phyloP scores from a whole-genome alignment of 1,284 basidiomycete genomes.

The Ustilago vetiveriae region DNA sequence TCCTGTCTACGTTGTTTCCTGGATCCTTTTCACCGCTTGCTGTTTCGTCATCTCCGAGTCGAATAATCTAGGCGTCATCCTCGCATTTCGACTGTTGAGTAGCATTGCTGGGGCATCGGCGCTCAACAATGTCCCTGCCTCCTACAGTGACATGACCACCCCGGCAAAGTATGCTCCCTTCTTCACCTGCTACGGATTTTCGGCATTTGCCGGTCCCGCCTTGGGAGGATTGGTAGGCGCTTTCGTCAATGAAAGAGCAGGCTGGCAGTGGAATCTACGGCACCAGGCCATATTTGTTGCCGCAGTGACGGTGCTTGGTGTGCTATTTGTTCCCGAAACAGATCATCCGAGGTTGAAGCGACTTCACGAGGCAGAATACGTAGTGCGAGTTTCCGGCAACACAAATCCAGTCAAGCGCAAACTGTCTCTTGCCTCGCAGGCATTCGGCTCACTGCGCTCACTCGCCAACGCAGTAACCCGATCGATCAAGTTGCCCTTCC shows the following conservation, averaged over 20 bases:
- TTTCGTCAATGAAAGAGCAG: conserved; percentile 40
- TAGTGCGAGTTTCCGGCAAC: neutral
- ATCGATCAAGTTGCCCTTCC: conserved; percentile 33
- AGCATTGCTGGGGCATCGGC: conserved; percentile 47
- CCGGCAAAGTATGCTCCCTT: conserved; percentile 17
- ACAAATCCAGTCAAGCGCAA: neutral
- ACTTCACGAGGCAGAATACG: conserved; percentile 27
- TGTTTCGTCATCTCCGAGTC: conserved; percentile 57
- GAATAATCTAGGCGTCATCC: conserved; percentile 56
- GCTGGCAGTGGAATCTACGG: conserved; percentile 46
- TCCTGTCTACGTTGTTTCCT: conserved; percentile 39
- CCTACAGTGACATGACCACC: conserved; percentile 35
- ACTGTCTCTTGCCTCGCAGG: neutral
- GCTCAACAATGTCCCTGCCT: conserved; percentile 47
- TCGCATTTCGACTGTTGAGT: conserved; percentile 62
- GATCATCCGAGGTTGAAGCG: conserved; percentile 32
- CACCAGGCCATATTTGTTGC: conserved; percentile 51
- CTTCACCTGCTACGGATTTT: conserved; percentile 41
- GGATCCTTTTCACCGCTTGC: conserved; percentile 39
- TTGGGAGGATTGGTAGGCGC: conserved; percentile 33
- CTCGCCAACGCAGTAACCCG: conserved; percentile 3
- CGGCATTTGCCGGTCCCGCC: conserved; percentile 34
- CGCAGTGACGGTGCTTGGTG: conserved; percentile 20
- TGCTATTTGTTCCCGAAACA: conserved; percentile 47
- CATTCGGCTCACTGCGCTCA: conserved; percentile 4